A percentile compares a stretch with the other conserved stretches of the same genome.
phyloP scores from a whole-genome alignment of 2,329 filamentous ascomycete genomes.

The Verticillium longisporum region DNA sequence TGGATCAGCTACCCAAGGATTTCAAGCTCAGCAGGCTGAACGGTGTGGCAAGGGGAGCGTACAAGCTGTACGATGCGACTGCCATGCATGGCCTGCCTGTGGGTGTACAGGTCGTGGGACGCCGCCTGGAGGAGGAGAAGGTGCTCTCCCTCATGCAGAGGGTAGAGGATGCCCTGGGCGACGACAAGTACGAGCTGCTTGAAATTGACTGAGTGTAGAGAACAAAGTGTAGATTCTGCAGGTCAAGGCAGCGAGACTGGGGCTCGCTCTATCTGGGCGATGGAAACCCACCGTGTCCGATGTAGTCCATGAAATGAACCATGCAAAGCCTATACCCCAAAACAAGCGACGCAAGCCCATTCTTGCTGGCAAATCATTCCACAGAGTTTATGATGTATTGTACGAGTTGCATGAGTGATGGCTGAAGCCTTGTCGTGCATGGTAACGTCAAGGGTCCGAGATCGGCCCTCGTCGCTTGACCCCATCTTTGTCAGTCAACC shows the following conservation, averaged over 20 bases:
- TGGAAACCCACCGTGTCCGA: no score
- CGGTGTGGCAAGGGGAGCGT: constrained; percentile 73
- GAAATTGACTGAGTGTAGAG: constrained; percentile 33
- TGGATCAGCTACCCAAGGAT: constrained; percentile 57
- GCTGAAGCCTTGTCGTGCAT: background rate
- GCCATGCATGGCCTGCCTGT: constrained; percentile 86
- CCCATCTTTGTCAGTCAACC: background rate
- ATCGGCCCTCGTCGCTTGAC: constrained; percentile 5
- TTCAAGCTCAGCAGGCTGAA: constrained; percentile 64
- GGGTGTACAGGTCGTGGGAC: constrained; percentile 75
- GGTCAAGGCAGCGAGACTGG: background rate
- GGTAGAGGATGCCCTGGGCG: constrained; percentile 66
- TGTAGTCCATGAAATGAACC: background rate
- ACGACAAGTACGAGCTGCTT: constrained; percentile 45
- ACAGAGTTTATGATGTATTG: background rate
- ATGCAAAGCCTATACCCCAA: background rate
- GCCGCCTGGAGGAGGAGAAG: constrained; percentile 80
- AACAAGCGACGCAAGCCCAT: background rate
- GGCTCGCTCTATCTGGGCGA: background rate
- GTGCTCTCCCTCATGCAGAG: constrained; percentile 74
- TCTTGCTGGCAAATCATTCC: background rate
- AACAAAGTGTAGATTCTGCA: no score
- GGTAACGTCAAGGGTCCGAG: constrained; percentile 9
- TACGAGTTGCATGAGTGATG: background rate
- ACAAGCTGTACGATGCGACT: constrained; percentile 74